Base-by-base conservation (phyloP, 2,329 filamentous ascomycete genomes). In the Fusarium sp. region DNA sequence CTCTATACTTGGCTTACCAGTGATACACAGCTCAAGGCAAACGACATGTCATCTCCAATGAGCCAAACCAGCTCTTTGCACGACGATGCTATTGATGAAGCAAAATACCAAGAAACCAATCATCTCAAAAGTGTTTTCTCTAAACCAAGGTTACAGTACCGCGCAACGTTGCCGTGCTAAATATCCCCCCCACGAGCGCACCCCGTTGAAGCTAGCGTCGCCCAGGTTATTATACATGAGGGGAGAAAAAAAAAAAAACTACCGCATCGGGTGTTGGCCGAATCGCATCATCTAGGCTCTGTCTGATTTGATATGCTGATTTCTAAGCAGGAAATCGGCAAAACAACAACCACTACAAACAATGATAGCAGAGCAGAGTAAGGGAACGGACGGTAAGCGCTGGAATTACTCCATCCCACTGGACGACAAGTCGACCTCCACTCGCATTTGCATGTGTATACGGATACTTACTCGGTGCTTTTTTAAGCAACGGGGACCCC, bases 271-370 rank as follows among this genome's bases (percentile, higher is more conserved):
- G 64, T 39, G 51, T 51, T 50, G 53, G 49, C 52, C 64, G 61
- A 57, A 70, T 70, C 61, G 57, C 67, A 68, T 60, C 63, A 70
- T 70, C 57, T 35, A 47, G 50, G 53, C 66, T 47, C 48, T 43
- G 39, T 62, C 66, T 48, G 61, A 67, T 68, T 63, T 63, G 63
- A 55, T 38, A 46, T 27, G 36, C 36, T 63, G 67, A 70, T 70
- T 70, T 70, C 67, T 70, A 70, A 70, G 67, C 67, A 70, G 29
- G 51, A 56, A 57, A 53, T 45, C 51, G 37, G 46, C 47, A 55
- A n/a, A 39, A 48, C 47, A 51, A 42, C 44, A 58, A 46, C 51
- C 61, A 61, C 59, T 35, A 62, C 37, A 45, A 50, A 53, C 45
- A 42, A 48, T 46, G 27, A 41, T 25, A 15, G n/a, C n/a, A n/a